Evolutionary conservation across 495 filamentous ascomycete species (phyloP), one percentile per base, ranked within the genome.

Genomic region (Xylaria nigripes): DNA sequence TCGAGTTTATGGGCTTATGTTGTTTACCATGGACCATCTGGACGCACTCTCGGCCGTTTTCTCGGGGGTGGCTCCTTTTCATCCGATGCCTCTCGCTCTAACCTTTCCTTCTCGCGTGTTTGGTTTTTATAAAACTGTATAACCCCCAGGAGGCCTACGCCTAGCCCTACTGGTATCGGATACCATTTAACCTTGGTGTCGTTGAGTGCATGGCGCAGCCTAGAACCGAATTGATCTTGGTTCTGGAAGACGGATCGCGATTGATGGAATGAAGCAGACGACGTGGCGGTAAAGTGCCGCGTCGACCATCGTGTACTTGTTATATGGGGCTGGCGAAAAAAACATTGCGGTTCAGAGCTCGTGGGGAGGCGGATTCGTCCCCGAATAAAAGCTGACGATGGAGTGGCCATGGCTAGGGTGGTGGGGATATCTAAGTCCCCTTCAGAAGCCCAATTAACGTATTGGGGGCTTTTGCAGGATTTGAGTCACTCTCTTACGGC

Each of bases 101-200:
- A 71, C 44, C 72, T 72, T 48, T 74, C 70, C 66, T 78, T 70
- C 70, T 86, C 70, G 59, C 84, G 56, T 65, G 78, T 66, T 73
- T 76, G 79, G 51, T 83, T 72, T 66, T 85, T 87, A 71, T 95
- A 93, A 63, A 96, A 84, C 56, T 96, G 90, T 24, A 86, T 75
- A 15, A 89, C 70, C 3, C 92, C 94, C 10, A 98, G 75, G 44
- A 96, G 89, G 36, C 79, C 89, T 58, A 97, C 86, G 41, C 93
- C 93, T 5, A 97, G 76, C 8, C 85, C 89, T 32, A 95, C 81
- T 19, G 93, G 94, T 64, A 98, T 97, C n/a, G 88, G 88, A 71
- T 91, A 86, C 93, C 93, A 98, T 77, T 87, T 81, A 47, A 95
- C 79, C 61, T 85, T 93, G 25, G 87, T 94, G 55, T 85, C 63